Evolutionary conservation across 768 basidiomycete species (phyloP).

Genomic region (Mycena leptocephala): DNA sequence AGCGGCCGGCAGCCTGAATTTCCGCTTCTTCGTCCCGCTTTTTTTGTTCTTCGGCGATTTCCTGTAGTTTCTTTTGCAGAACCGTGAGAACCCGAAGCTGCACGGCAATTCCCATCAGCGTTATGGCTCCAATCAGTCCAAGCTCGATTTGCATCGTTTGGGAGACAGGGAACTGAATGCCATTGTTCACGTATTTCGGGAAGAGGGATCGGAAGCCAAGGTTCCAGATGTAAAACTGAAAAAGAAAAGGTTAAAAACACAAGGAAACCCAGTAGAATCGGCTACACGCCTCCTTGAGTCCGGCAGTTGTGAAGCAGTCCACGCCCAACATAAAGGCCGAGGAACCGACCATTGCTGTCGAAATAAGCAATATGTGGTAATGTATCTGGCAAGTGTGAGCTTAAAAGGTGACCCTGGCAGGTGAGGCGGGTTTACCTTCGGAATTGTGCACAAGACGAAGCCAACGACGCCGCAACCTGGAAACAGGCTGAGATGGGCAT

Average conservation of each 20-base stretch:
- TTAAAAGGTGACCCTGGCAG: constrained; percentile 26
- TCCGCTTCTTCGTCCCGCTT: constrained; percentile 85
- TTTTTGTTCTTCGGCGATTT: constrained; percentile 84
- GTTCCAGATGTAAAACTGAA: constrained; percentile 96
- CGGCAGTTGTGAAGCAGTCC: constrained; percentile 94
- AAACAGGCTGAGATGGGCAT: constrained; percentile 40
- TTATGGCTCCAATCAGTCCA: constrained; percentile 87
- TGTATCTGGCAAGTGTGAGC: constrained; percentile 67
- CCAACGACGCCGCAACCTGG: constrained; percentile 81
- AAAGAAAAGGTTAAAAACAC: constrained; percentile 17
- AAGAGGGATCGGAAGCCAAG: constrained; percentile 89
- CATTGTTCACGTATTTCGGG: constrained; percentile 78
- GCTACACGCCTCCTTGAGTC: constrained; percentile 88
- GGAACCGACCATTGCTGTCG: constrained; percentile 93
- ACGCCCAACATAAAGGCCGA: constrained; percentile 94
- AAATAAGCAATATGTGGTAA: constrained; percentile 88
- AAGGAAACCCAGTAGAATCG: constrained; percentile 29
- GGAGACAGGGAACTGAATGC: constrained; percentile 86
- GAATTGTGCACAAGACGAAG: constrained; percentile 89
- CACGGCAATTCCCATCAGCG: constrained; percentile 91
- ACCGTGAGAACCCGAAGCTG: constrained; percentile 90
- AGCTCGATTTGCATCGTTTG: constrained; percentile 96
- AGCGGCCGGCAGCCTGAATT: constrained; percentile 78
- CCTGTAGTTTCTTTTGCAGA: constrained; percentile 84
- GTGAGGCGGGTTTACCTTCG: constrained; percentile 66